Base-by-base conservation (phyloP, 2,329 filamentous ascomycete genomes). In the Penicillium polonicum region DNA sequence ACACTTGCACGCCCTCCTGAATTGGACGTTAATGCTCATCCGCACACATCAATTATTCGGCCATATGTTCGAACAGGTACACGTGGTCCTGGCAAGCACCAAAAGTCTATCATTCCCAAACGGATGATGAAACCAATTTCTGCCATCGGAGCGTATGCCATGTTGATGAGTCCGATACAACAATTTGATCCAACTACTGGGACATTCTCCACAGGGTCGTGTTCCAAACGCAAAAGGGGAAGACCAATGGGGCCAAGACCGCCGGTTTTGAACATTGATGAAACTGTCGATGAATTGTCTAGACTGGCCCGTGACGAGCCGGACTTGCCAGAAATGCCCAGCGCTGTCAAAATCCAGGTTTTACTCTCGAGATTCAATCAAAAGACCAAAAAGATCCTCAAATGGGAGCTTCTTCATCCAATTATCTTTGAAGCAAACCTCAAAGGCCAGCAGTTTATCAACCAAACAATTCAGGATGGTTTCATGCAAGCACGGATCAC, bases 171-270 rank as follows among this genome's bases (percentile, higher is more conserved):
- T 45, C 70, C 77, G 19, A 61, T 59, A 15, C 75, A 78, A 48
- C 53, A 58, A 1, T 81, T 79, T 61, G 70, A 80, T 57, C 31
- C 64, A 9, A 57, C 60, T 4, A 78, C 66, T 33, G 79, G 79
- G 4, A 82, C 79, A 0, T 81, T 81, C 63, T 76, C 74, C 2
- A 81, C 79, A 0, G 68, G 76, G n/a, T 72, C 72, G 3, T 51
- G 64, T 13, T 29, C n/a, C n/a, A 51, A 31, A 63, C 25, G 48
- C 67, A n/a, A 56, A 60, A 58, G 58, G 61, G 33, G 38, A 58
- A 33, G 51, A 48, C 33, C 29, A 27, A 13, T 36, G 21, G 21
- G 17, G 23, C 17, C 61, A 45, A 35, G 43, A 38, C 64, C 50
- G 54, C 49, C 19, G 21, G 31, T 29, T 29, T 41, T 45, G 21